A percentile compares a stretch with the other conserved stretches of the same genome.
phyloP scores from a whole-genome alignment of 257 asterid species.

The Penstemon newberryi region DNA sequence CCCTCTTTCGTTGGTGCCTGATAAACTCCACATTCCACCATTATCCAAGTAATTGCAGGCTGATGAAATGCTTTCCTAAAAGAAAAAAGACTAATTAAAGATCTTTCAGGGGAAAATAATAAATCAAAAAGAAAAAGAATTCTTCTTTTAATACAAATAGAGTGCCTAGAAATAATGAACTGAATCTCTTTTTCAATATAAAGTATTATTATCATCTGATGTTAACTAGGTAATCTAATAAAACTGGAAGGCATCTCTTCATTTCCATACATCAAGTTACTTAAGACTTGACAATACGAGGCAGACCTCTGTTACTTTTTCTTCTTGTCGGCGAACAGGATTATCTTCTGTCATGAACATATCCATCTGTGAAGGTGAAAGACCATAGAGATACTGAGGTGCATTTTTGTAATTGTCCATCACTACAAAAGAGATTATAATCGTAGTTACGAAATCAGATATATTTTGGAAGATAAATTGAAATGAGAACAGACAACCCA shows the following conservation, averaged over 20 bases:
- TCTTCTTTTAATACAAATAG: too few relatives aligned
- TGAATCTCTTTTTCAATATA: conserved; percentile 1
- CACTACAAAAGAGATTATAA: conserved; percentile 47
- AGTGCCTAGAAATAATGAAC: not conserved
- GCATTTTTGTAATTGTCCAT: conserved; percentile 76
- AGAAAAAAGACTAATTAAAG: conserved; percentile 18
- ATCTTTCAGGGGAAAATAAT: conserved; percentile 3
- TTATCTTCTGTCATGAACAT: conserved; percentile 93
- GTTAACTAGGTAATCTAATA: not conserved
- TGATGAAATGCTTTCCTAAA: conserved; percentile 80
- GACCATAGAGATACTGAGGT: conserved; percentile 87
- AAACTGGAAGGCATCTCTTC: not conserved
- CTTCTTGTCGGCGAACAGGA: conserved; percentile 65
- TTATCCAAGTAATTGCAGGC: conserved; percentile 58
- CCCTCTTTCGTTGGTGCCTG: conserved; percentile 53
- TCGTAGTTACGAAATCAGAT: conserved; percentile 18
- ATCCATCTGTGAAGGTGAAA: conserved; percentile 83
- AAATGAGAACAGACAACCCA: not conserved
- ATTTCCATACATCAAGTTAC: not conserved
- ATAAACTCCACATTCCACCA: conserved; percentile 76
- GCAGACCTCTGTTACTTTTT: conserved; percentile 72
- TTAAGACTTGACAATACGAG: not conserved
- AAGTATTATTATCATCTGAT: not conserved
- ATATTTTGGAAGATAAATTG: not conserved
- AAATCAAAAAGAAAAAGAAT: too few relatives aligned